Percentiles rank a stretch among this genome's conserved stretches.
Evolutionary conservation across 805 yeast species (phyloP).

Genomic region (Teunomyces pallodes): DNA sequence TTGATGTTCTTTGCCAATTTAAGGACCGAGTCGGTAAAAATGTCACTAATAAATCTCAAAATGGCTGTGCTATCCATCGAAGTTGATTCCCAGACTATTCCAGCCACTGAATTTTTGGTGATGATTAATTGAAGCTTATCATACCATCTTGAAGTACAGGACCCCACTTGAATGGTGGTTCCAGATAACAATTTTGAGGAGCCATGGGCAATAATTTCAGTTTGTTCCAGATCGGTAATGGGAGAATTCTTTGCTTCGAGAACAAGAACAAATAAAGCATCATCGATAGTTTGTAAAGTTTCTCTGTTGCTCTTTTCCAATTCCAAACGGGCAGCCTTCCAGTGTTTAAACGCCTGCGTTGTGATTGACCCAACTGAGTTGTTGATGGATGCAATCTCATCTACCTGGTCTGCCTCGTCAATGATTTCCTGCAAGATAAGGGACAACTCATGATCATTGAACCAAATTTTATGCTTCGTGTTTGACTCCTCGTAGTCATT

Average conservation of each 20-base stretch:
- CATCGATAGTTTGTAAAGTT: slow-evolving; percentile 40
- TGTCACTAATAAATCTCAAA: slow-evolving; percentile 53
- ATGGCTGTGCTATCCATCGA: slow-evolving; percentile 60
- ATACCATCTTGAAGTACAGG: slow-evolving; percentile 60
- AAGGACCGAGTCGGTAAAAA: slow-evolving; percentile 55
- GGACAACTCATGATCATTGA: slow-evolving; percentile 50
- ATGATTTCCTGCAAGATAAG: slow-evolving; percentile 43
- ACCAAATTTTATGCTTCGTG: slow-evolving; percentile 45
- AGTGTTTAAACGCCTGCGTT: slow-evolving; percentile 48
- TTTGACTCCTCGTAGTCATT: slow-evolving; percentile 16
- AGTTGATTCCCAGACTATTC: slow-evolving; percentile 57
- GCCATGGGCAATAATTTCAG: slow-evolving; percentile 52
- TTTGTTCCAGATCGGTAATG: slow-evolving; percentile 45
- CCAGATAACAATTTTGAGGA: slow-evolving; percentile 40
- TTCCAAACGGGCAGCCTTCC: slow-evolving; percentile 47
- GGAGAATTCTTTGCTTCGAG: slow-evolving; percentile 48
- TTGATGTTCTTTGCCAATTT: slow-evolving; percentile 57
- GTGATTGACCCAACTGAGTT: slow-evolving; percentile 54
- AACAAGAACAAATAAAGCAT: slow-evolving; percentile 51
- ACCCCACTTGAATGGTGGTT: slow-evolving; percentile 51
- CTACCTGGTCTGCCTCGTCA: slow-evolving; percentile 32
- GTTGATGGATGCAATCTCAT: slow-evolving; percentile 38
- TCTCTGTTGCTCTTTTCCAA: slow-evolving; percentile 38
- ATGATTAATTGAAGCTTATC: slow-evolving; percentile 56
- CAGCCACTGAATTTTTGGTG: slow-evolving; percentile 56